A percentile compares a stretch with the other conserved stretches of the same genome.
phyloP scores from a whole-genome alignment of 306 rosid genomes.

The Astragalus membranaceus region DNA sequence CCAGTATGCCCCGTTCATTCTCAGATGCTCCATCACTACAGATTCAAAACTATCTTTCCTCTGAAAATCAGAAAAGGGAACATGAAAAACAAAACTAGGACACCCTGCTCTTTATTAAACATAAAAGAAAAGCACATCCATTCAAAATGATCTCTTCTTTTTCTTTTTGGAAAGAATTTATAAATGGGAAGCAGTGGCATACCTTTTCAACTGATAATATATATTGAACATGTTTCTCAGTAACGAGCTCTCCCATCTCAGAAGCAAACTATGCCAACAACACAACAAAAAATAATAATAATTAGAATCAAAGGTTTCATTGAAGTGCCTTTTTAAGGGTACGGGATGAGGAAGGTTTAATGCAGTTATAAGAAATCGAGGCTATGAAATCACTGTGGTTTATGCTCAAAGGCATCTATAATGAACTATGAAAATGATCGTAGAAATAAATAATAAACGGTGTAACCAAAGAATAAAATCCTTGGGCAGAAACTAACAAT shows the following conservation, averaged over 20 bases:
- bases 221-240: slow-evolving; percentile 64
- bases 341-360: too few relatives aligned
- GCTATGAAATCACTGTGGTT: background rate
- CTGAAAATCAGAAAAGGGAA: slow-evolving; percentile 27
- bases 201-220: slow-evolving; percentile 73
- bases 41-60: slow-evolving; percentile 74
- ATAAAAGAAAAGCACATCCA: background rate
- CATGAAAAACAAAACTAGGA: background rate
- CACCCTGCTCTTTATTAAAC: background rate
- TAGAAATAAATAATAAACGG: background rate
- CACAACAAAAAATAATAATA: background rate
- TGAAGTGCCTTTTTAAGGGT: background rate
- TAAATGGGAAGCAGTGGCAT: slow-evolving; percentile 4
- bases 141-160: background rate
- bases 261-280: slow-evolving; percentile 13
- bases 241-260: slow-evolving; percentile 64
- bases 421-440: background rate
- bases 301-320: background rate
- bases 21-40: slow-evolving; percentile 79
- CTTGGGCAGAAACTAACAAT: background rate
- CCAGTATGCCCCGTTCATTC: slow-evolving; percentile 92
- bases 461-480: background rate
- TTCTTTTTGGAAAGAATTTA: background rate
- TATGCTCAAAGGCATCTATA: background rate
- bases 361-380: too few relatives aligned